These are phyloP conservation scores for Raffaelea arxii DNA, from an alignment of 2,329 filamentous ascomycete genomes.

Conservation along the genomic window DNA sequence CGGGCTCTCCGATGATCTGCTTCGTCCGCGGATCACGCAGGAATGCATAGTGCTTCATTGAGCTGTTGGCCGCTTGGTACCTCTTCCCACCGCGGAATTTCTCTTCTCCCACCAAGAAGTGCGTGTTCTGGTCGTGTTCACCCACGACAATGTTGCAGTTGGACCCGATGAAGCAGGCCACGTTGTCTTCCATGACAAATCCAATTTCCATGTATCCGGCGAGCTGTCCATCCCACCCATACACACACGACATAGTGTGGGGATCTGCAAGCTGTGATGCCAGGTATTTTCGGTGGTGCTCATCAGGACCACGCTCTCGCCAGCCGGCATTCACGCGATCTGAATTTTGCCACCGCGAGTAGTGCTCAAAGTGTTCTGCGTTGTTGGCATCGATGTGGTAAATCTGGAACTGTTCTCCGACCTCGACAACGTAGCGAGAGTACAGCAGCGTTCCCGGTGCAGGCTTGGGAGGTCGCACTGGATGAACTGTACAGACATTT, in stretches of 20 bases:
- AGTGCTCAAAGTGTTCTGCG: conserved; percentile 50
- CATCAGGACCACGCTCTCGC: conserved; percentile 69
- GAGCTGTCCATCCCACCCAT: conserved; percentile 57
- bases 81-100: conserved; percentile 51
- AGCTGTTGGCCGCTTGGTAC: conserved; percentile 52
- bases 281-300: conserved; percentile 65
- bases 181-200: conserved; percentile 48
- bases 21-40: conserved; percentile 50
- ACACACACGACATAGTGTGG: conserved; percentile 61
- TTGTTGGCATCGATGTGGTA: conserved; percentile 57
- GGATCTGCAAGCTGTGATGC: conserved; percentile 58
- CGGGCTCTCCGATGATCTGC: conserved; percentile 59
- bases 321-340: conserved; percentile 70
- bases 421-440: conserved; percentile 67
- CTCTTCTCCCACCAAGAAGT: conserved; percentile 49
- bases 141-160: conserved; percentile 31
- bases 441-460: conserved; percentile 61
- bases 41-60: conserved; percentile 53
- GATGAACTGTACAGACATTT: conserved; percentile 36
- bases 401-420: conserved; percentile 62
- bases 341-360: conserved; percentile 69
- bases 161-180: conserved; percentile 47
- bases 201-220: conserved; percentile 79
- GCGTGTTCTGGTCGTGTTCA: conserved; percentile 49
- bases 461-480: conserved; percentile 62